These are phyloP conservation scores for Hagleromyces aurorensis DNA, from an alignment of 805 yeast species.

Conservation along the genomic window DNA sequence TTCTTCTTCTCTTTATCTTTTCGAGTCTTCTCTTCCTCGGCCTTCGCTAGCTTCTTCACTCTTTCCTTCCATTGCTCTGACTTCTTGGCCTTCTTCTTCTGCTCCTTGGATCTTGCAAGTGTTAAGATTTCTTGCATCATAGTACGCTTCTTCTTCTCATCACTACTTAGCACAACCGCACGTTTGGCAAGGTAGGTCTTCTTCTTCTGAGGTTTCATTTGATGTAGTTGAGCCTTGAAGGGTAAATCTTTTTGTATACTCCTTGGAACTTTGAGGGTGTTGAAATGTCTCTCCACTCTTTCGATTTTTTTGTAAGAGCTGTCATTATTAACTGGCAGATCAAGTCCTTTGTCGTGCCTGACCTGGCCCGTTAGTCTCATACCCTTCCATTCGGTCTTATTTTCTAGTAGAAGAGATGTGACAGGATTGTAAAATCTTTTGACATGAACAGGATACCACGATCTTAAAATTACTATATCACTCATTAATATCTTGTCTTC, in stretches of 20 bases:
- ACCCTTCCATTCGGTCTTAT: slow-evolving; percentile 89
- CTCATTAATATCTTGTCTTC: slow-evolving; percentile 91
- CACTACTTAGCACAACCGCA: slow-evolving; percentile 89
- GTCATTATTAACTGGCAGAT: slow-evolving; percentile 51
- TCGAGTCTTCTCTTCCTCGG: slow-evolving; percentile 60
- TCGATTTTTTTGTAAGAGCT: slow-evolving; percentile 64
- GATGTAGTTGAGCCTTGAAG: slow-evolving; percentile 82
- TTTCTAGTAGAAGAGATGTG: slow-evolving; percentile 68
- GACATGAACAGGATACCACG: slow-evolving; percentile 94
- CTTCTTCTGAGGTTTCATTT: slow-evolving; percentile 82
- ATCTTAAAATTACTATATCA: slow-evolving; percentile 81
- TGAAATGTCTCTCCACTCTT: slow-evolving; percentile 76
- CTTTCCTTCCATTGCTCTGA: slow-evolving; percentile 67
- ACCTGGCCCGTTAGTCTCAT: slow-evolving; percentile 94
- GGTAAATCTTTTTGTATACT: slow-evolving; percentile 72
- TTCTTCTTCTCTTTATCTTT: slow-evolving; percentile 80
- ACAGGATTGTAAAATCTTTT: slow-evolving; percentile 94
- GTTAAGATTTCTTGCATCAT: slow-evolving; percentile 83
- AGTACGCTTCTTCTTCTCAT: slow-evolving; percentile 87
- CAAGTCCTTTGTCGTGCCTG: slow-evolving; percentile 63
- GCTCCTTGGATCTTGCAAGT: slow-evolving; percentile 76
- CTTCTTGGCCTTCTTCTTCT: slow-evolving; percentile 65
- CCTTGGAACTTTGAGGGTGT: slow-evolving; percentile 80
- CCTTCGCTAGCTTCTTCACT: slow-evolving; percentile 66
- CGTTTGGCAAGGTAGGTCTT: slow-evolving; percentile 78